phyloP scores from a whole-genome alignment of 225 moss, liverwort and hornwort genomes.

The Bryum argenteum region DNA sequence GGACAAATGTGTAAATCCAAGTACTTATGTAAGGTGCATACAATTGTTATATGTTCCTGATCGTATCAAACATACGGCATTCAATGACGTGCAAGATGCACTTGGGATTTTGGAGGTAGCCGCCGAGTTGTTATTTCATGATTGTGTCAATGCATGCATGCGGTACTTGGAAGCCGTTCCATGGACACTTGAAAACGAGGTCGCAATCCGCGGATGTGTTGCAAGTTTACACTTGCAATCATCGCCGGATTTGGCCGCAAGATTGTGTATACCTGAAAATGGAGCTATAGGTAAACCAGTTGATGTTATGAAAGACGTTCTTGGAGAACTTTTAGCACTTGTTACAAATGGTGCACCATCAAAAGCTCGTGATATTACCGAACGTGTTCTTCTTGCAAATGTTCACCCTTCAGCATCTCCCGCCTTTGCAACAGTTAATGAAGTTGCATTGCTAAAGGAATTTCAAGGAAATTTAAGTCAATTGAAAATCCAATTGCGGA shows the following conservation, averaged over 20 bases:
- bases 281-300: constrained; percentile 64
- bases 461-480: constrained; percentile 83
- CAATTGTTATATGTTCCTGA: constrained; percentile 83
- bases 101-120: constrained; percentile 87
- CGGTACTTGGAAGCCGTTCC: constrained; percentile 85
- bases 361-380: constrained; percentile 90
- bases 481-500: constrained; percentile 79
- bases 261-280: constrained; percentile 55
- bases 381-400: constrained; percentile 85
- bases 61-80: constrained; percentile 91
- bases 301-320: constrained; percentile 83
- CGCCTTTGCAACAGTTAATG: constrained; percentile 72
- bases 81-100: constrained; percentile 81
- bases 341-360: constrained; percentile 93
- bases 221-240: constrained; percentile 76
- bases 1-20: constrained; percentile 78
- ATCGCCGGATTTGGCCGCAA: constrained; percentile 75
- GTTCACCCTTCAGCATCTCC: constrained; percentile 73
- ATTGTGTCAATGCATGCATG: constrained; percentile 91
- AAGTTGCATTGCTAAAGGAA: constrained; percentile 77
- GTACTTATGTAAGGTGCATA: constrained; percentile 80
- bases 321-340: constrained; percentile 75
- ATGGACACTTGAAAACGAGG: constrained; percentile 77
- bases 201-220: constrained; percentile 60
- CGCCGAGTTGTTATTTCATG: constrained; percentile 86